These are phyloP conservation scores for Hypomontagnella monticulosa DNA, from an alignment of 495 filamentous ascomycete species.

Conservation along the genomic window DNA sequence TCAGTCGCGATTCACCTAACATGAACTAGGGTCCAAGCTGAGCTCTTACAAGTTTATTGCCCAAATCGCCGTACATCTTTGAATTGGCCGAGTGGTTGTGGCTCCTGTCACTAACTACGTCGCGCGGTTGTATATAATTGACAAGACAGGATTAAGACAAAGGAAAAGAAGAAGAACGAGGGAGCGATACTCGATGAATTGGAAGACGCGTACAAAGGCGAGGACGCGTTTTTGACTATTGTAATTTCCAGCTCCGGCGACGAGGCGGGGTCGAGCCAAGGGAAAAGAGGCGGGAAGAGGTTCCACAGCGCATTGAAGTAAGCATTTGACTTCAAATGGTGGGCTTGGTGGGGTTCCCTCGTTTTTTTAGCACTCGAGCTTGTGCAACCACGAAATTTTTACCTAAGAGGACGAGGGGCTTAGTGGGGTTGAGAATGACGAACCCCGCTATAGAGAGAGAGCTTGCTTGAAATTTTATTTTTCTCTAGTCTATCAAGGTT, in stretches of 20 bases:
- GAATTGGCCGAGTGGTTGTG: too few relatives aligned
- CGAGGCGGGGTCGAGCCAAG: conserved; percentile 1
- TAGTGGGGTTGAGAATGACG: conserved; percentile 14
- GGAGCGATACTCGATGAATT: background rate
- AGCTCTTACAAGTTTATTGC: conserved; percentile 71
- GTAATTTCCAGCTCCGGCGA: conserved; percentile 7
- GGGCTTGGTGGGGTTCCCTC: background rate
- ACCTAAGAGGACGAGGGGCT: conserved; percentile 15
- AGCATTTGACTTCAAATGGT: background rate
- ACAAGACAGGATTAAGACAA: background rate
- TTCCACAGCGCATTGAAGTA: background rate
- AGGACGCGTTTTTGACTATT: conserved; percentile 11
- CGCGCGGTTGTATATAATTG: background rate
- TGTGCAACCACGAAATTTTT: background rate
- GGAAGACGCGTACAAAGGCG: conserved; percentile 26
- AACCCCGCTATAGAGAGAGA: conserved; percentile 29
- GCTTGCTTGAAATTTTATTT: conserved; percentile 26
- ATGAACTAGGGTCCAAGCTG: background rate
- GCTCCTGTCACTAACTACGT: too few relatives aligned
- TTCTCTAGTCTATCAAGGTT: conserved; percentile 7
- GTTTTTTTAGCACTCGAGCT: too few relatives aligned
- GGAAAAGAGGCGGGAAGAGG: background rate
- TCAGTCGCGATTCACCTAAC: conserved; percentile 32
- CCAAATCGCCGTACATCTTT: conserved; percentile 97
- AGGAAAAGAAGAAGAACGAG: background rate